phyloP scores from a whole-genome alignment of 2,329 filamentous ascomycete genomes.

The Penicillium thymicola region DNA sequence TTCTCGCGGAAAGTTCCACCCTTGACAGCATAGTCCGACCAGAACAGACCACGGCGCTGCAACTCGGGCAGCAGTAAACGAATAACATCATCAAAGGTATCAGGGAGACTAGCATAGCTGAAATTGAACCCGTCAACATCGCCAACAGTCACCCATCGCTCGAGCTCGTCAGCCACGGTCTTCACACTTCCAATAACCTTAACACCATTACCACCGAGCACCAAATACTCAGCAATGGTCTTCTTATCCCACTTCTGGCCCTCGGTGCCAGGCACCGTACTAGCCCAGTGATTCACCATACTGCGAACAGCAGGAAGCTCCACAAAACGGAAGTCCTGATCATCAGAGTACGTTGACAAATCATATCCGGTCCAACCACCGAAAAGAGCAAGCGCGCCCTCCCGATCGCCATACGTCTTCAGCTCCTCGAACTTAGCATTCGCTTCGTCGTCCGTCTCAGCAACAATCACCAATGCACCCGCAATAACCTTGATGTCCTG shows the following conservation, averaged over 20 bases:
- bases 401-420: conserved; percentile 43
- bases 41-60: conserved; percentile 37
- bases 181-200: conserved; percentile 37
- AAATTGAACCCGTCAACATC: conserved; percentile 39
- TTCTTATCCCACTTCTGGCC: conserved; percentile 40
- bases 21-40: conserved; percentile 35
- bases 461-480: conserved; percentile 45
- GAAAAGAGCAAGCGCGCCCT: conserved; percentile 46
- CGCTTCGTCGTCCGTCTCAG: conserved; percentile 45
- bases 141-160: conserved; percentile 35
- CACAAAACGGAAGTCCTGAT: conserved; percentile 46
- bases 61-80: conserved; percentile 34
- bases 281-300: conserved; percentile 46
- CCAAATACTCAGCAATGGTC: conserved; percentile 35
- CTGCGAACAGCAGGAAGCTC: conserved; percentile 43
- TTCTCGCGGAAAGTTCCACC: conserved; percentile 42
- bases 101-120: conserved; percentile 34
- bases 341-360: conserved; percentile 42
- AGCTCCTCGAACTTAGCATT: conserved; percentile 43
- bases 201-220: conserved; percentile 34
- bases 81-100: conserved; percentile 38
- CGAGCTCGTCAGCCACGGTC: conserved; percentile 38
- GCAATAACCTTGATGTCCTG: conserved; percentile 45
- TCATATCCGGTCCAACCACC: conserved; percentile 50
- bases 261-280: conserved; percentile 41